Conservation (phyloP, 192 early-diverging fungal genomes). For the Entomortierella lignicola region DNA sequence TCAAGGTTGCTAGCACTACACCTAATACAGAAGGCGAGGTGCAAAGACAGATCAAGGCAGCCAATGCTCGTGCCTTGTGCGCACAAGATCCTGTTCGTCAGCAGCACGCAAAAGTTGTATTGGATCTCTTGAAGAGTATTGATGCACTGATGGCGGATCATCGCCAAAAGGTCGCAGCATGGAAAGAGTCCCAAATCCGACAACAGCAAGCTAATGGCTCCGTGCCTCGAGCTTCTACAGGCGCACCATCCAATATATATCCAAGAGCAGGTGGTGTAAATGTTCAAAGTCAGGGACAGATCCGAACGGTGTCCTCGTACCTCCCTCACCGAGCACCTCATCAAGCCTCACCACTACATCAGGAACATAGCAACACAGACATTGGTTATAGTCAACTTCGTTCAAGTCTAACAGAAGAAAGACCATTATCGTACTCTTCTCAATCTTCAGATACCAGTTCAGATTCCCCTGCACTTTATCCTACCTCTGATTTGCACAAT, state of each 20-base stretch:
- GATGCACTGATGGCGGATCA: conserved; percentile 33
- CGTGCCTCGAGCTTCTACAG: background rate
- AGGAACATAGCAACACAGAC: conserved; percentile 16
- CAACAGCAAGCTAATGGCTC: conserved; percentile 1
- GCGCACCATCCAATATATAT: conserved; percentile 1
- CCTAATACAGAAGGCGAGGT: conserved; percentile 35
- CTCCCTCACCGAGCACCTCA: conserved; percentile 30
- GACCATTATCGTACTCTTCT: background rate
- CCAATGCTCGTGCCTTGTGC: conserved; percentile 39
- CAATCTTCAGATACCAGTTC: background rate
- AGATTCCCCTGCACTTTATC: conserved; percentile 39
- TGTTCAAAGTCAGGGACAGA: conserved; percentile 44
- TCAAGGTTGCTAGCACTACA: conserved; percentile 14
- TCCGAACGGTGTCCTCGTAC: conserved; percentile 49
- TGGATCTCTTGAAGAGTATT: conserved; percentile 40
- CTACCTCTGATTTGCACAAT: conserved; percentile 23
- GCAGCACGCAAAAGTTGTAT: conserved; percentile 41
- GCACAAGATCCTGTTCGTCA: conserved; percentile 35
- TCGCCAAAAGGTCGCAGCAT: conserved; percentile 28
- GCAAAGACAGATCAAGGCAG: conserved; percentile 38
- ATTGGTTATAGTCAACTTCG: conserved; percentile 30
- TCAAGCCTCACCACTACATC: conserved; percentile 33
- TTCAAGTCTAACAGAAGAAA: conserved; percentile 12
- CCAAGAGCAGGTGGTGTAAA: conserved; percentile 24
- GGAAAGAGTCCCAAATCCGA: conserved; percentile 7